Conservation (phyloP, 208 protist species). For the Crithidia fasciculata region DNA sequence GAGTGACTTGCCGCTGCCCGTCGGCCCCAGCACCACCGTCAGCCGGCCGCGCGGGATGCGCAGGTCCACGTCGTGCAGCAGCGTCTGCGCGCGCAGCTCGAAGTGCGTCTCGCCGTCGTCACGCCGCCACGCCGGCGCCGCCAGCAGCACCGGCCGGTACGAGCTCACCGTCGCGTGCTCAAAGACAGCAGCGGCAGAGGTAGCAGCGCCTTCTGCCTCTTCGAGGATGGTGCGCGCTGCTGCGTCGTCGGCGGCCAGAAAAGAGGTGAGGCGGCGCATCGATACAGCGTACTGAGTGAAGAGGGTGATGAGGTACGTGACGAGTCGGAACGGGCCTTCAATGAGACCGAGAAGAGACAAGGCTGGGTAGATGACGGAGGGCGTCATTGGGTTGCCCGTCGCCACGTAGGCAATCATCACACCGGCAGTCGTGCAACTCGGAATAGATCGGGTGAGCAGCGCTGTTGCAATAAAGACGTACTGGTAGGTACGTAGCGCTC, state of each 20-base stretch:
- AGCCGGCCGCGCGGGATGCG: slow-evolving; percentile 50
- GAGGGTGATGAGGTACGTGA: slow-evolving; percentile 69
- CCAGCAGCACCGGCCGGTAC: slow-evolving; percentile 54
- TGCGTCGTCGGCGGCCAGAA: slow-evolving; percentile 63
- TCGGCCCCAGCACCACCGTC: slow-evolving; percentile 57
- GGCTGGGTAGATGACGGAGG: slow-evolving; percentile 61
- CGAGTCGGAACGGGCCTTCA: slow-evolving; percentile 65
- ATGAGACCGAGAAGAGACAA: slow-evolving; percentile 35
- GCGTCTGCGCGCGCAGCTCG: slow-evolving; percentile 35
- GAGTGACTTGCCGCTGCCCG: slow-evolving; percentile 62
- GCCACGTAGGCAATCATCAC: slow-evolving; percentile 63
- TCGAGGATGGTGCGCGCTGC: slow-evolving; percentile 27
- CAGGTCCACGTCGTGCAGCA: slow-evolving; percentile 51
- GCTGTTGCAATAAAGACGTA: slow-evolving; percentile 35
- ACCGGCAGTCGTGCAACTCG: slow-evolving; percentile 52
- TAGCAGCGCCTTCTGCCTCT: slow-evolving; percentile 17
- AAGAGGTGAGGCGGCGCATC: slow-evolving; percentile 70
- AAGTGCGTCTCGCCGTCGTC: slow-evolving; percentile 26
- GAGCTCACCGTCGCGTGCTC: slow-evolving; percentile 51
- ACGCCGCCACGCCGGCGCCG: slow-evolving; percentile 19
- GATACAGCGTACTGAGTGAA: slow-evolving; percentile 79
- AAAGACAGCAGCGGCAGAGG: slow-evolving; percentile 38
- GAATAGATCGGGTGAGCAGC: slow-evolving; percentile 62
- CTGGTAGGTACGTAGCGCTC: slow-evolving; percentile 41
- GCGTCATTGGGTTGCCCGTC: slow-evolving; percentile 64